phyloP scores from a whole-genome alignment of 78 protist genomes.

The Dictyostelium purpureum region DNA sequence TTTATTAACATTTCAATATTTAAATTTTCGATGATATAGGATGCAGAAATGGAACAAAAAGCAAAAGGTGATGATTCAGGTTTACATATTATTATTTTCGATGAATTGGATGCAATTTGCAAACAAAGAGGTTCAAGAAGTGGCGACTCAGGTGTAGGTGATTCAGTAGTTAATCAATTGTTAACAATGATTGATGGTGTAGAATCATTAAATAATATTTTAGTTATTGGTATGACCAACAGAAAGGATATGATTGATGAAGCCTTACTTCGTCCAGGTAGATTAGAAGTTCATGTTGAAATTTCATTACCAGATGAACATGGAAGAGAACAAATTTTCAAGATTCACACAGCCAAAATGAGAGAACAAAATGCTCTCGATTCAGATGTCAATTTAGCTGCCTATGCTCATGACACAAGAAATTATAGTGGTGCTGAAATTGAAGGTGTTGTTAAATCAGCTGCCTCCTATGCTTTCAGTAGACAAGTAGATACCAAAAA shows the following conservation, averaged over 20 bases:
- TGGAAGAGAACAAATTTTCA: constrained; percentile 96
- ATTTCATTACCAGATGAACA: constrained; percentile 97
- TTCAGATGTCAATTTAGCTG: constrained; percentile 87
- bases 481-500: constrained; percentile 87
- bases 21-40: no score
- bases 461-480: constrained; percentile 91
- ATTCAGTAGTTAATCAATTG: constrained; percentile 98
- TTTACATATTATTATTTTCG: constrained; percentile 99
- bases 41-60: constrained; percentile 88
- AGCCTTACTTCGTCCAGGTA: constrained; percentile 98
- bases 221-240: constrained; percentile 99
- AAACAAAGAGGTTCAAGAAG: constrained; percentile 90
- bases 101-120: constrained; percentile 99
- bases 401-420: constrained; percentile 92
- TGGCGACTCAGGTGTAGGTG: constrained; percentile 94
- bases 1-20: background rate
- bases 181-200: constrained; percentile 99
- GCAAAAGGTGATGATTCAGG: constrained; percentile 93
- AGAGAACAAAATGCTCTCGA: constrained; percentile 72
- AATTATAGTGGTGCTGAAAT: constrained; percentile 98
- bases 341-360: constrained; percentile 95
- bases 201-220: constrained; percentile 97
- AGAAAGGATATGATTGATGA: constrained; percentile 98
- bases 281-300: constrained; percentile 98
- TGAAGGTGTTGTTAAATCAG: constrained; percentile 94